These are phyloP conservation scores for Claviceps africana DNA, from an alignment of 2,329 filamentous ascomycete genomes.

Conservation along the genomic window DNA sequence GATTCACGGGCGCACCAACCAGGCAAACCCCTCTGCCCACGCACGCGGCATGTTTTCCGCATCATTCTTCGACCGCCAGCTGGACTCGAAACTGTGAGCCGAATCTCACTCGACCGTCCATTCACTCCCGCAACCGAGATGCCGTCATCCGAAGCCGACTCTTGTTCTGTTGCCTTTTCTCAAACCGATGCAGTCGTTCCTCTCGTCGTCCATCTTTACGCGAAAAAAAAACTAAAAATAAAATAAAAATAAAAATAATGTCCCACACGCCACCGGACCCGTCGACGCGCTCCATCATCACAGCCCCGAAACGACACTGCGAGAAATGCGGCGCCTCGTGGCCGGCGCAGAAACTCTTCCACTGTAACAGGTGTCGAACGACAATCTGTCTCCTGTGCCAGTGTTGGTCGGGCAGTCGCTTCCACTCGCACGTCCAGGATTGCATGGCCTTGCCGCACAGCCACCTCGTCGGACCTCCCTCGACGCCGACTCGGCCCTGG, in stretches of 20 bases:
- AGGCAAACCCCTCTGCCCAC: too few species aligned
- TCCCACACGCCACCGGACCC: not conserved
- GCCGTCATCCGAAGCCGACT: not conserved
- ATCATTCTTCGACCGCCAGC: not conserved
- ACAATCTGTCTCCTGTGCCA: constrained; percentile 1
- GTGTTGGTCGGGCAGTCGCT: not conserved
- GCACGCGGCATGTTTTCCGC: too few species aligned
- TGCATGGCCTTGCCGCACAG: constrained; percentile 2
- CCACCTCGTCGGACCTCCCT: not conserved
- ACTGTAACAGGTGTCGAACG: not conserved
- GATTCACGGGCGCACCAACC: too few species aligned
- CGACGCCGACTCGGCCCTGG: not conserved
- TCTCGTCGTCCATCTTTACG: too few species aligned
- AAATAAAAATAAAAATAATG: too few species aligned
- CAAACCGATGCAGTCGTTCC: too few species aligned
- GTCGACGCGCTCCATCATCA: not conserved
- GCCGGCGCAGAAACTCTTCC: not conserved
- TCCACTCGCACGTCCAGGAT: constrained; percentile 1
- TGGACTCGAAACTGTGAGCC: not conserved
- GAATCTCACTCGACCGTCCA: not conserved
- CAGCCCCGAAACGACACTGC: not conserved
- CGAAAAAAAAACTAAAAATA: too few species aligned
- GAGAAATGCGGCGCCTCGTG: not conserved
- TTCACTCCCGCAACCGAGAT: too few species aligned
- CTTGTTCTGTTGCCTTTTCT: not conserved